Base-by-base conservation (phyloP, 345 rosid genomes). In the Microcos paniculata region DNA sequence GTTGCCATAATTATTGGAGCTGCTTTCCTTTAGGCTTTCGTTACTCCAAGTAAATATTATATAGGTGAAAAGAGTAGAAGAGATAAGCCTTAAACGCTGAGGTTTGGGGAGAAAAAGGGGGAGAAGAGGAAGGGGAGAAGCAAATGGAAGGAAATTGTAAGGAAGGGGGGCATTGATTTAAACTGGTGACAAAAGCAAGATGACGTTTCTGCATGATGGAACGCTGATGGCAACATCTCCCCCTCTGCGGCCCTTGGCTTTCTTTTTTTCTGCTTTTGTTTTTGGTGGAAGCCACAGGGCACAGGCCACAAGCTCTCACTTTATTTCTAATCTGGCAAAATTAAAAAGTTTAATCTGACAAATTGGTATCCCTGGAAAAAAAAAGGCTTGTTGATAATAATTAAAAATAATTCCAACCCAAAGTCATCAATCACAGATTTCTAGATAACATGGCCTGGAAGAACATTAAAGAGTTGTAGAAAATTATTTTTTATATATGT, bases 111-210 rank as follows among this genome's bases (percentile, higher is more conserved):
- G 49, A 74, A 69, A 75, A 77, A 49, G 38, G 30, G 1, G 48
- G 7, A 24, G 45, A 76, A 26, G 70, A 71, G 82, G 87, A 85
- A 85, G 45, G 76, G 8, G 82, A 31, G 73, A 58, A 64, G 90
- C 77, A 86, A 80, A 46, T 28, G 0, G 9, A 26, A 21, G 81
- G 89, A 86, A 88, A 80, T 23, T 61, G 79, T 19, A 2, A 81
- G 88, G 91, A 83, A 88, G n/a, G 70, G 64, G 70, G 64, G 53
- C 15, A 3, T 45, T 23, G 77, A n/a, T 45, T n/a, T n/a, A n/a
- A n/a, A n/a, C n/a, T 79, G 78, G 80, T 76, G 61, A 64, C 71
- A 19, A 30, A 48, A 13, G 71, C 70, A 13, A 13, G 66, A 28
- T 76, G 71, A 77, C 77, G 80, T 63, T 38, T 33, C 4, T 3